Base-by-base conservation (phyloP, 1,284 basidiomycete species). In the Rhodofomes roseus region DNA sequence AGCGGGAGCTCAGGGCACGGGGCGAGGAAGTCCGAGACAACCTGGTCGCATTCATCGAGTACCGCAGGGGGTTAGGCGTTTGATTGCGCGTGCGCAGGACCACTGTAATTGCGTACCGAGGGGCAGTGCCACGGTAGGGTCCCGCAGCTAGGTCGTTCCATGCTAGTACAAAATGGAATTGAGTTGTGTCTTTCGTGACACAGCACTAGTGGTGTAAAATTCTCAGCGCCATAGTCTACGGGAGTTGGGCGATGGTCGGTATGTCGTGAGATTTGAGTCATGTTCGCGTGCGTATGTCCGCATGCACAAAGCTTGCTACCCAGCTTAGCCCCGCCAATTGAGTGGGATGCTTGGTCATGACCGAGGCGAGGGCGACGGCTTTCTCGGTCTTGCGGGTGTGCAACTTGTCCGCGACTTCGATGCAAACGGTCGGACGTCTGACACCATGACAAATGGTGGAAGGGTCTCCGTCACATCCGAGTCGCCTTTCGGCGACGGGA, bases 41-140 rank as follows among this genome's bases (percentile, higher is more conserved):
- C 74, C 73, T 98, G 68, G 77, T 84, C 12, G 95, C 86, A n/a
- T 98, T 98, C 69, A 84, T 97, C 63, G 81, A 89, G 74, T 98
- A 98, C 74, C 76, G 96, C 61, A 81, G 81, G 65, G 79, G 77
- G 29, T 73, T 94, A 56, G 70, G 74, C 64, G 65, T 84, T 36
- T 86, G 70, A 67, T 9, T 1, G 50, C 50, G 50, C 34, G 27
- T 52, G 46, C 46, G n/a, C 16, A 25, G 25, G 25, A 25, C 46
- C 14, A 48, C 27, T 25, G 16, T 27, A 52, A 20, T 34, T 22
- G 31, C 50, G 31, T 20, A 11, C 46, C 2, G 2, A 50, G 40
- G 40, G 58, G 51, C 37, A 9, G 34, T 48, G 46, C 18, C 46
- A 6, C 25, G 23, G 48, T 39, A 53, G 51, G 51, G 51, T 39